A percentile compares a stretch with the other conserved stretches of the same genome.
Evolutionary conservation across 2,329 filamentous ascomycete species (phyloP).

Genomic region (Phyllosticta capitalensis): DNA sequence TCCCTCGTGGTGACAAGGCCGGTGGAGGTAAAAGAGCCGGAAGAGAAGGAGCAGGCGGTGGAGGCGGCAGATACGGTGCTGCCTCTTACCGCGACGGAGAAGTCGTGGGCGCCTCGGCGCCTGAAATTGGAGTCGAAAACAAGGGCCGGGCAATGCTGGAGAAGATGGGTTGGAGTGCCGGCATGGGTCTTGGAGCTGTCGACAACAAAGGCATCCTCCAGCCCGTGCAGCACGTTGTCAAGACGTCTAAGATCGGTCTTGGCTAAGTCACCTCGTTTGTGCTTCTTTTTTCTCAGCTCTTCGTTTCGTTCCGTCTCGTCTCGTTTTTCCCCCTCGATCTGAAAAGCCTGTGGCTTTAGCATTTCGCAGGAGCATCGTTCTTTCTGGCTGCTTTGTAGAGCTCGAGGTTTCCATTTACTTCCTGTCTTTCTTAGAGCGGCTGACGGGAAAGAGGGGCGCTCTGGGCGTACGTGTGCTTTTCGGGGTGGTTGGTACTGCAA

Average conservation of each 20-base stretch:
- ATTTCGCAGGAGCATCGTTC: background rate
- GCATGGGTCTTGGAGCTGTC: conserved; percentile 69
- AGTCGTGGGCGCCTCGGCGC: conserved; percentile 73
- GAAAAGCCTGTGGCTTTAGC: background rate
- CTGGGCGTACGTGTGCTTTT: background rate
- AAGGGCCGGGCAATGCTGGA: conserved; percentile 80
- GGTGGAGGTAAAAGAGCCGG: background rate
- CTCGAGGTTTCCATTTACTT: background rate
- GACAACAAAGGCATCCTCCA: conserved; percentile 84
- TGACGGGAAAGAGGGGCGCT: background rate
- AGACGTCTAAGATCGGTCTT: conserved; percentile 74
- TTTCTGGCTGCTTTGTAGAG: background rate
- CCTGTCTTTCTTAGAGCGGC: background rate
- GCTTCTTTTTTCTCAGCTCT: background rate
- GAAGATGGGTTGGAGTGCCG: conserved; percentile 94
- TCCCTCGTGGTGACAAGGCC: conserved; percentile 4
- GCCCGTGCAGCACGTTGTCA: conserved; percentile 79
- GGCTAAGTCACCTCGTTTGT: conserved; percentile 38
- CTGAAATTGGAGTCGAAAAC: conserved; percentile 74
- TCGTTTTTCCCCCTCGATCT: background rate
- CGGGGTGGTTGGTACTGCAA: background rate
- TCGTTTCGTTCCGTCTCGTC: background rate
- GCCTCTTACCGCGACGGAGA: conserved; percentile 72
- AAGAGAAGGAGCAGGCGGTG: conserved; percentile 22
- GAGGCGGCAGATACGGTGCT: conserved; percentile 30